Percentiles rank a stretch among this genome's conserved stretches.
phyloP scores from a whole-genome alignment of 441 rosid species.

The Mallotus japonicus region DNA sequence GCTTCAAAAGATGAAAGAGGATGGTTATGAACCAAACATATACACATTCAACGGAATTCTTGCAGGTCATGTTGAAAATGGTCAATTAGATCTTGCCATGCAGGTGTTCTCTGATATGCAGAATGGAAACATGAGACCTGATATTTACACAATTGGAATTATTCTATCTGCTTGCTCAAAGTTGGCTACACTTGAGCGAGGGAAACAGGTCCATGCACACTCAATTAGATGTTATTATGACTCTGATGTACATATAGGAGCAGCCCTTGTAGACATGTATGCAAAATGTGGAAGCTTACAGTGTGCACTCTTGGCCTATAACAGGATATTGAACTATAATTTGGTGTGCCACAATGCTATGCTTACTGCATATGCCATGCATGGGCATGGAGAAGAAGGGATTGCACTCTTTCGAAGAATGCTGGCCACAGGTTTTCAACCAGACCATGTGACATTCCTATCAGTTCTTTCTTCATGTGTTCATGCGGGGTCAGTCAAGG shows the following conservation, averaged over 20 bases:
- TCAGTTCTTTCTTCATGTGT: conserved; percentile 74
- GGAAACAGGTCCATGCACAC: conserved; percentile 31
- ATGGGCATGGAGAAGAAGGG: conserved; percentile 65
- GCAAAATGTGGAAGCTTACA: conserved; percentile 78
- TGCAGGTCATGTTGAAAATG: conserved; percentile 53
- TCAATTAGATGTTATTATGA: conserved; percentile 23
- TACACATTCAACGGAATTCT: conserved; percentile 64
- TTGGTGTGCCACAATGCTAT: conserved; percentile 53
- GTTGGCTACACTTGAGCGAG: conserved; percentile 28
- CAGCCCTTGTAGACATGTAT: conserved; percentile 68
- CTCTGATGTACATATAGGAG: conserved; percentile 26
- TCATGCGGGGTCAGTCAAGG: conserved; percentile 68
- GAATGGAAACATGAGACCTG: conserved; percentile 16
- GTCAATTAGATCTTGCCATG: conserved; percentile 38
- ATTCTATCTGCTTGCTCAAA: conserved; percentile 30
- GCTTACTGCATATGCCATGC: conserved; percentile 81
- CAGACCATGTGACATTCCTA: conserved; percentile 72
- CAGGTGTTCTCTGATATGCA: conserved; percentile 28
- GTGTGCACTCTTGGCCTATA: conserved; percentile 36
- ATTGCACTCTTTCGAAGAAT: conserved; percentile 57
- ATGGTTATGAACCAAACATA: conserved; percentile 50
- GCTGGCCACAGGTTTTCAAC: conserved; percentile 42
- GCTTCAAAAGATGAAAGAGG: conserved; percentile 45
- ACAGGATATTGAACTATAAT: conserved; percentile 42
- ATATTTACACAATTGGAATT: conserved; percentile 31